Percentiles rank a stretch among this genome's conserved stretches.
Conservation (phyloP, 2,329 filamentous ascomycete genomes). For the Tolypocladium sp. region DNA sequence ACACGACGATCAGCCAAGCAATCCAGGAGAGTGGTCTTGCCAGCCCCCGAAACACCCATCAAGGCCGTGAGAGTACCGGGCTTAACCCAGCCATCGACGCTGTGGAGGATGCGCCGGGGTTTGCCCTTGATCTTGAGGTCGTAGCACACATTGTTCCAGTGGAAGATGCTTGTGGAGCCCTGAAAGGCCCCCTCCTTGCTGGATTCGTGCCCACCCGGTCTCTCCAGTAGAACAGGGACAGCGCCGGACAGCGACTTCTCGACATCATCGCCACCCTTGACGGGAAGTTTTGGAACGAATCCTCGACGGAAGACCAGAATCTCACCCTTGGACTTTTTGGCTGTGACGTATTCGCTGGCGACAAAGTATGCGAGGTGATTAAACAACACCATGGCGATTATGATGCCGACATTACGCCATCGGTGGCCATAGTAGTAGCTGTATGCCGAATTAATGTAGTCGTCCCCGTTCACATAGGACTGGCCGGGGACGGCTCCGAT, state of each 20-base stretch:
- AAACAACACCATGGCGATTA: background rate
- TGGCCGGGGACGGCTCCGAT: background rate
- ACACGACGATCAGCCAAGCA: constrained; percentile 61
- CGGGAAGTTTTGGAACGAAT: background rate
- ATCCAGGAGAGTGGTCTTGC: constrained; percentile 58
- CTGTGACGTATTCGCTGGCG: constrained; percentile 35
- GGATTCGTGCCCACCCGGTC: no score
- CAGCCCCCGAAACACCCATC: constrained; percentile 42
- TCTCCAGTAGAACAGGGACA: background rate
- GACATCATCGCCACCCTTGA: background rate
- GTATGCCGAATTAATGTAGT: background rate
- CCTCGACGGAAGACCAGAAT: constrained; percentile 49
- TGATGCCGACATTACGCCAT: background rate
- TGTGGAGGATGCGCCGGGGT: constrained; percentile 54
- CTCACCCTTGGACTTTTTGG: constrained; percentile 51
- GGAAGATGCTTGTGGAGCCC: background rate
- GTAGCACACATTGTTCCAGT: background rate
- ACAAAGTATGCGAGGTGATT: constrained; percentile 31
- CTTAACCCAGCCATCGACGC: constrained; percentile 68
- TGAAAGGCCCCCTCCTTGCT: background rate
- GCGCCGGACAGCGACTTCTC: background rate
- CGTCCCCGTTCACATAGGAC: background rate
- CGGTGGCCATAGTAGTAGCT: background rate
- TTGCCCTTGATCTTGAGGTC: constrained; percentile 49
- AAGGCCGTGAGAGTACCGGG: constrained; percentile 64